phyloP scores from a whole-genome alignment of 805 yeast species.

The Tetrapisispora arboricola region DNA sequence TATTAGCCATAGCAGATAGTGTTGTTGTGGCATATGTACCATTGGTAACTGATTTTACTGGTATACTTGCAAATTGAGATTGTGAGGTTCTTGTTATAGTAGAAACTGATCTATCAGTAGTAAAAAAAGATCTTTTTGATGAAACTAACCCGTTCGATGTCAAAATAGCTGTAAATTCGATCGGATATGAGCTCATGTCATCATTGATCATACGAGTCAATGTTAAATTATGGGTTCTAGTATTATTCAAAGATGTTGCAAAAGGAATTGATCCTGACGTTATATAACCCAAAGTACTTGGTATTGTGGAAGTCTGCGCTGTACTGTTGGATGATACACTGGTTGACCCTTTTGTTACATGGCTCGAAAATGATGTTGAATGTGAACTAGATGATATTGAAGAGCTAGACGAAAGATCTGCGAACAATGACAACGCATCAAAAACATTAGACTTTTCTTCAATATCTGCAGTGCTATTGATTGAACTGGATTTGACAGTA shows the following conservation, averaged over 20 bases:
- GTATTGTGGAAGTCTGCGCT: neutral
- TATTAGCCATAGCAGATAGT: neutral
- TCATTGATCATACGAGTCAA: neutral
- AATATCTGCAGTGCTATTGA: neutral
- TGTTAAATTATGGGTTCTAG: slow-evolving; percentile 11
- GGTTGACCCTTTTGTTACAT: too few species aligned
- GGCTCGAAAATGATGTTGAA: too few species aligned
- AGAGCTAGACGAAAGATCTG: too few species aligned
- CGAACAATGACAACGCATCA: too few species aligned
- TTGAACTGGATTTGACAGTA: slow-evolving; percentile 23
- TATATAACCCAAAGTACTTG: slow-evolving; percentile 18
- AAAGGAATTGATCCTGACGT: slow-evolving; percentile 41
- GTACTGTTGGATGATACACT: too few species aligned
- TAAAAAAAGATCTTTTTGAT: slow-evolving; percentile 23
- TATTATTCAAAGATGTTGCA: slow-evolving; percentile 31
- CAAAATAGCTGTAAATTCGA: slow-evolving; percentile 23
- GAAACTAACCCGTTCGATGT: slow-evolving; percentile 27
- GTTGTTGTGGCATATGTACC: neutral
- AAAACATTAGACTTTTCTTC: neutral
- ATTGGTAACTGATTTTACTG: slow-evolving; percentile 5
- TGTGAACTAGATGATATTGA: neutral
- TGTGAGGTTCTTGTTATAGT: slow-evolving; percentile 6
- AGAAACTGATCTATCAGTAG: slow-evolving; percentile 17
- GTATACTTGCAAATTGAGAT: slow-evolving; percentile 8
- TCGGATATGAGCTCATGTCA: slow-evolving; percentile 10